Conservation (phyloP, 2,329 filamentous ascomycete species). For the Colletotrichum sp. region DNA sequence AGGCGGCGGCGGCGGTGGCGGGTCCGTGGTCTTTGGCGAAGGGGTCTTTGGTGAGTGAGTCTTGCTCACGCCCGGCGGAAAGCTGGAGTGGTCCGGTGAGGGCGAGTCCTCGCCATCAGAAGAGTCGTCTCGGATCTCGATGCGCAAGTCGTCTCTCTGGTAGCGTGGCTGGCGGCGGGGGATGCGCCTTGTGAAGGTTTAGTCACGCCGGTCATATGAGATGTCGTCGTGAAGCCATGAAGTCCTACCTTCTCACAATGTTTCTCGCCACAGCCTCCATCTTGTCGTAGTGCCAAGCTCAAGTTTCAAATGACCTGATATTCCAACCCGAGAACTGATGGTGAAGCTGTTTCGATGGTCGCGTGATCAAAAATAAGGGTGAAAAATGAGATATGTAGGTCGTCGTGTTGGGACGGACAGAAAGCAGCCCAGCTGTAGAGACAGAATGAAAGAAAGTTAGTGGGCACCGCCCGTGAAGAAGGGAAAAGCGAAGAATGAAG, state of each 20-base stretch:
- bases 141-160: background rate
- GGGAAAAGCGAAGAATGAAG: background rate
- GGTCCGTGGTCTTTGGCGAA: background rate
- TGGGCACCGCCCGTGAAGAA: constrained; percentile 16
- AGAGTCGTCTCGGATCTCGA: constrained; percentile 8
- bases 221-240: background rate
- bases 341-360: background rate
- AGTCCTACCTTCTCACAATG: constrained; percentile 9
- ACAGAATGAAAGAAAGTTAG: background rate
- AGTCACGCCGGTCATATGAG: background rate
- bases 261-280: background rate
- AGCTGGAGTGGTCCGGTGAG: background rate
- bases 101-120: constrained; percentile 16
- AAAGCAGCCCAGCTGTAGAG: constrained; percentile 16
- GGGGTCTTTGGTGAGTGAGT: background rate
- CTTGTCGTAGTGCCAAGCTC: background rate
- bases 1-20: background rate
- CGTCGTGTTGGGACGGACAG: background rate
- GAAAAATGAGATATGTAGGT: background rate
- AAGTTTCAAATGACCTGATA: background rate
- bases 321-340: background rate
- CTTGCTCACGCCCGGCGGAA: background rate
- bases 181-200: background rate
- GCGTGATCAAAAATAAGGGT: background rate
- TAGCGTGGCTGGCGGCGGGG: constrained; percentile 1